Evolutionary conservation across 176 grass and related monocot genomes (phyloP), one percentile per base, ranked within the genome.

Genomic region (Alloteropsis semialata): DNA sequence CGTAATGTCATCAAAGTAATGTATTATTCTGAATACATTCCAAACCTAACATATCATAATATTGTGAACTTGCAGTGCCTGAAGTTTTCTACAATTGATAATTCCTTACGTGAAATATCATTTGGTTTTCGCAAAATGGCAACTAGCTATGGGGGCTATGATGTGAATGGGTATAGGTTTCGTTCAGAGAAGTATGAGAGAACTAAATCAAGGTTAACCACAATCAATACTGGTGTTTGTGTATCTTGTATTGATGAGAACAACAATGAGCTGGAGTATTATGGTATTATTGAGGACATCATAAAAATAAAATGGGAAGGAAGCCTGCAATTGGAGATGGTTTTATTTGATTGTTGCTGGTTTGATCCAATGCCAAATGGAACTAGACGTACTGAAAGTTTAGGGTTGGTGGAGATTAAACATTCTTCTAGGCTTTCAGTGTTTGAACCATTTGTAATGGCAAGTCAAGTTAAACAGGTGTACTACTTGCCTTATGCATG

Each of bases 101-200:
- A 24, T 78, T 56, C 19, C 6, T 41, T 68, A 21, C 0, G 19
- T 21, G 8, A 68, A n/a, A n/a, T 68, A 42, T 39, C 65, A 42
- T 68, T 22, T 68, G 65, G 65, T 10, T 68, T 41, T 13, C 36
- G 36, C 18, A 68, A 5, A 39, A 19, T 5, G 5, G 65, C 42
- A 41, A 22, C 18, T 8, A 41, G 36, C 3, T 68, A 68, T 42
- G 36, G 65, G 16, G 41, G 65, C 8, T 68, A 68, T 9, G 65
- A 68, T 68, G 65, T 68, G 34, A 68, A 68, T 68, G 65, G 65
- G 0, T 64, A 42, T n/a, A 68, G 65, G 24, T 68, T 68, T n/a
- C 19, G 36, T 21, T 68, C 65, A 13, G 8, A 68, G 36, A 2
- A 22, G 21, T 6, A 68, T 22, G 19, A 39, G 65, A 68, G 36